These are phyloP conservation scores for Linnemannia elongata DNA, from an alignment of 192 early-diverging fungal species.

Conservation along the genomic window DNA sequence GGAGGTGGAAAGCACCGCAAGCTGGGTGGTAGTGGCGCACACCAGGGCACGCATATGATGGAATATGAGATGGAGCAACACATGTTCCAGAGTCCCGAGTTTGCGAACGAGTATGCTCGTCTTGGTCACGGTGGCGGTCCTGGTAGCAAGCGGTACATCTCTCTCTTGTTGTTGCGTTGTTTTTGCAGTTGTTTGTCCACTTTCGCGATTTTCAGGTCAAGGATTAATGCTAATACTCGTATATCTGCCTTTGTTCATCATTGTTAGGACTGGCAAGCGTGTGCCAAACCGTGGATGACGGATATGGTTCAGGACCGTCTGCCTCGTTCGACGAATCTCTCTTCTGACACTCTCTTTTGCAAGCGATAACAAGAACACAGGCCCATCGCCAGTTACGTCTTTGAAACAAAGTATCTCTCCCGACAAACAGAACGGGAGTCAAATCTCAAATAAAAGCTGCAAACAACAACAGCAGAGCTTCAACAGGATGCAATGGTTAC, in stretches of 20 bases:
- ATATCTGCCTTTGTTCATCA: background rate
- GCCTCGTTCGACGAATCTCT: background rate
- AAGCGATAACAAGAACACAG: background rate
- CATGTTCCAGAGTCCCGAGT: constrained; percentile 50
- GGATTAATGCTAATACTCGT: background rate
- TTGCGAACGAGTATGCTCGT: constrained; percentile 33
- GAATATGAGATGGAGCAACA: constrained; percentile 53
- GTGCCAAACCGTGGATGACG: constrained; percentile 35
- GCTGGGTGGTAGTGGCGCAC: background rate
- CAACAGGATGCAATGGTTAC: background rate
- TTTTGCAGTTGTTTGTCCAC: background rate
- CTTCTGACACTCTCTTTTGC: background rate
- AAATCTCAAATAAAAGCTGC: background rate
- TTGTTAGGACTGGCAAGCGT: constrained; percentile 35
- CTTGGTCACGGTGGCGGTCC: constrained; percentile 15
- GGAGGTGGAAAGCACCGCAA: constrained; percentile 48
- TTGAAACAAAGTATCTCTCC: background rate
- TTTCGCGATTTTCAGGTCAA: background rate
- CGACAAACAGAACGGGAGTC: background rate
- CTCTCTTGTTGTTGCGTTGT: background rate
- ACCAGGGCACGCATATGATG: constrained; percentile 33
- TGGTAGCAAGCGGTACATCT: constrained; percentile 20
- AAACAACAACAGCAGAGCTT: background rate
- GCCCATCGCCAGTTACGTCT: background rate
- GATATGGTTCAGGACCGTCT: background rate